These are phyloP conservation scores for Salinomyces thailandicus DNA, from an alignment of 2,329 filamentous ascomycete genomes.

Conservation along the genomic window DNA sequence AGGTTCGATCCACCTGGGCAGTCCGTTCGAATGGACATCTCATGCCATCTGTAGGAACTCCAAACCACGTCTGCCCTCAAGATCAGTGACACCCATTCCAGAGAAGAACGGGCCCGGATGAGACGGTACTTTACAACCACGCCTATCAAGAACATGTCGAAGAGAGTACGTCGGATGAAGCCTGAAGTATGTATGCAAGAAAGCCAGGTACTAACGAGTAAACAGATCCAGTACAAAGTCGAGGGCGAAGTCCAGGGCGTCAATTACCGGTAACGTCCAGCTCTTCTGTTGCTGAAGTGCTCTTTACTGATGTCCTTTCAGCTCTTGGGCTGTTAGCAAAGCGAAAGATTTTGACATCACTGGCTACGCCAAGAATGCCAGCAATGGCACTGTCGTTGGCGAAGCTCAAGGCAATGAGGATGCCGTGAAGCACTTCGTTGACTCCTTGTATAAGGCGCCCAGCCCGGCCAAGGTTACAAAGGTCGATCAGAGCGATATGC, in stretches of 20 bases:
- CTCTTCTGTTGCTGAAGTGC: background rate
- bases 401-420: constrained; percentile 70
- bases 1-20: no score
- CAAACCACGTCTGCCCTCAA: no score
- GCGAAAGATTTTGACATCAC: constrained; percentile 35
- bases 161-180: constrained; percentile 23
- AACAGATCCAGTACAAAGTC: constrained; percentile 40
- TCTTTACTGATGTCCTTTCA: constrained; percentile 8
- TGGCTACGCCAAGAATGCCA: constrained; percentile 37
- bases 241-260: constrained; percentile 41
- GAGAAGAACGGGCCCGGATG: constrained; percentile 2
- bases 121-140: constrained; percentile 1
- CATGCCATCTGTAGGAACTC: no score
- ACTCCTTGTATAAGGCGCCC: constrained; percentile 66
- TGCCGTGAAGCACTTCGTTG: constrained; percentile 57
- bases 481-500: constrained; percentile 59
- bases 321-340: constrained; percentile 34
- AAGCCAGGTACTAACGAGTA: no score
- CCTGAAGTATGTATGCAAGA: no score
- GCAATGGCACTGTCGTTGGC: constrained; percentile 48
- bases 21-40: no score
- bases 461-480: constrained; percentile 60
- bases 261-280: constrained; percentile 40
- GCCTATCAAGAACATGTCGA: constrained; percentile 16
- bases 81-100: no score